phyloP scores from a whole-genome alignment of 108 stramenopile species.

The Fistulifera pelliculosa region DNA sequence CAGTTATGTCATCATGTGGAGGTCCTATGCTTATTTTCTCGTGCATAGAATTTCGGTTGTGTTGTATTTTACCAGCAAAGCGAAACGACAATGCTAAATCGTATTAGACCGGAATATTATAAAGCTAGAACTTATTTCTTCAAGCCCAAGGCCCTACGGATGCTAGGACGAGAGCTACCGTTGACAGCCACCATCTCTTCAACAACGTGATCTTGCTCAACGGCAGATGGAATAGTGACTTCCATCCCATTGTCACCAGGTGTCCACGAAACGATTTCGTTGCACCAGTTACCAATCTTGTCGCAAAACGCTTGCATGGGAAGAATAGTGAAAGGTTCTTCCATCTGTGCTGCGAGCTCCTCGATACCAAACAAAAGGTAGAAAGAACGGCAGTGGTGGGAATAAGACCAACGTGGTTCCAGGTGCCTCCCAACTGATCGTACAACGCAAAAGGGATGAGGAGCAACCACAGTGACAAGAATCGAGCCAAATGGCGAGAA shows the following conservation, averaged over 20 bases:
- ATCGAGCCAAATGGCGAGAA: slow-evolving; percentile 51
- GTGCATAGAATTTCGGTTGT: too few relatives aligned
- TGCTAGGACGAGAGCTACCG: too few relatives aligned
- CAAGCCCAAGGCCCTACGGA: too few relatives aligned
- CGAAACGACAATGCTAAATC: too few relatives aligned
- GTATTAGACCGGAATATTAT: too few relatives aligned
- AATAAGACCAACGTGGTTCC: slow-evolving; percentile 51
- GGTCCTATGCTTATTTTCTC: too few relatives aligned
- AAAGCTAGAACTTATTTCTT: too few relatives aligned
- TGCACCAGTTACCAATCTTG: slow-evolving; percentile 49
- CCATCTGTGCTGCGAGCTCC: slow-evolving; percentile 57
- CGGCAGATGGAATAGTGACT: slow-evolving; percentile 4
- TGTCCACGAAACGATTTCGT: slow-evolving; percentile 42
- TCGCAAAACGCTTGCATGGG: slow-evolving; percentile 78
- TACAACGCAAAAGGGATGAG: slow-evolving; percentile 48
- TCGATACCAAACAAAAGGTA: slow-evolving; percentile 62
- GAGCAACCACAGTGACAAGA: slow-evolving; percentile 47
- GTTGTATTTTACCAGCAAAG: too few relatives aligned
- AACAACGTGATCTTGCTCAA: too few relatives aligned
- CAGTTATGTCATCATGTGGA: too few relatives aligned
- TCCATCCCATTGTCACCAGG: slow-evolving; percentile 34
- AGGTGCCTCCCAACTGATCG: slow-evolving; percentile 29
- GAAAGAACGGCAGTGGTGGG: slow-evolving; percentile 42
- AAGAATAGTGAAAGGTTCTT: slow-evolving; percentile 68
- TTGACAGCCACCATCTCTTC: too few relatives aligned